Conservation (phyloP, 2,329 filamentous ascomycete genomes). For the Xylaria sp. region DNA sequence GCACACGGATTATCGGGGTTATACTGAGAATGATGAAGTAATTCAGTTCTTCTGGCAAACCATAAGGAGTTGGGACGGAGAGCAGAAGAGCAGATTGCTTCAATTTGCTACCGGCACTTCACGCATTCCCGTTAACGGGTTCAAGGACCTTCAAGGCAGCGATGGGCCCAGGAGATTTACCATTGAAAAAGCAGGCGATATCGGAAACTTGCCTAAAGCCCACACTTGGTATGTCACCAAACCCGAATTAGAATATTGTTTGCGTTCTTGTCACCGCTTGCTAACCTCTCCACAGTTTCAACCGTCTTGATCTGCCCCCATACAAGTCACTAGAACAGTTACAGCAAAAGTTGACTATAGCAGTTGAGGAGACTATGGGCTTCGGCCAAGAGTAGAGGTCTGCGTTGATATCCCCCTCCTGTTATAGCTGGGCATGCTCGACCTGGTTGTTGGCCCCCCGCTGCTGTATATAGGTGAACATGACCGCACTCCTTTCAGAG, state of each 20-base stretch:
- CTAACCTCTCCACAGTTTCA: slow-evolving; percentile 74
- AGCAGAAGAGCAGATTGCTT: slow-evolving; percentile 95
- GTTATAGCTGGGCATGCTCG: slow-evolving; percentile 19
- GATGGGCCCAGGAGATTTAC: slow-evolving; percentile 96
- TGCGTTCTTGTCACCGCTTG: slow-evolving; percentile 34
- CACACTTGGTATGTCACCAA: slow-evolving; percentile 84
- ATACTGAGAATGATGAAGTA: slow-evolving; percentile 97
- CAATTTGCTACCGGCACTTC: slow-evolving; percentile 98
- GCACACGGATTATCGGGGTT: slow-evolving; percentile 98
- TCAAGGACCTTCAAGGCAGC: slow-evolving; percentile 98
- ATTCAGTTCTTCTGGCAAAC: slow-evolving; percentile 99
- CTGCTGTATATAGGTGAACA: slow-evolving; percentile 44
- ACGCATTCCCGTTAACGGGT: slow-evolving; percentile 97
- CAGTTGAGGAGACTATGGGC: slow-evolving; percentile 98
- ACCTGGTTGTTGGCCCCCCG: slow-evolving; percentile 9
- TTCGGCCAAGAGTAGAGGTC: slow-evolving; percentile 90
- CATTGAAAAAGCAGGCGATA: slow-evolving; percentile 96
- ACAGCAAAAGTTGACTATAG: slow-evolving; percentile 91
- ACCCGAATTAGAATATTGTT: background rate
- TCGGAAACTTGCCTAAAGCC: slow-evolving; percentile 91
- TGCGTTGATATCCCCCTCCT: slow-evolving; percentile 31
- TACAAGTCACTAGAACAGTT: slow-evolving; percentile 91
- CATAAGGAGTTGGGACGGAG: slow-evolving; percentile 95
- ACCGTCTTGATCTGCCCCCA: slow-evolving; percentile 91
- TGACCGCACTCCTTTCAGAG: slow-evolving; percentile 12